phyloP scores from a whole-genome alignment of 2,329 filamentous ascomycete genomes.

The Trichoderma sp. region DNA sequence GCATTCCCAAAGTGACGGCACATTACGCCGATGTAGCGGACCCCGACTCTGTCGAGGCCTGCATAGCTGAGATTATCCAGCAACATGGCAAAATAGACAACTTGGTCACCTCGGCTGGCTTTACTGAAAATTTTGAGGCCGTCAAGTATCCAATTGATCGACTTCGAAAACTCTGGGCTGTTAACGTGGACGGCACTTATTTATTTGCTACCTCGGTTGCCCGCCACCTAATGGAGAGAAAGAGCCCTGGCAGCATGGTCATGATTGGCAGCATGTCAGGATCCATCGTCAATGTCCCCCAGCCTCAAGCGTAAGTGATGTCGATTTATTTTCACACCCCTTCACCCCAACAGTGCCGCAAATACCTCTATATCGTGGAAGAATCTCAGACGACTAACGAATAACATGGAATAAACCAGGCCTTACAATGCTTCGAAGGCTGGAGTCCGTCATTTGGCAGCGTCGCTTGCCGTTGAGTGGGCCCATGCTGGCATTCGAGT shows the following conservation, averaged over 20 bases:
- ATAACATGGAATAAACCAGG: conserved; percentile 34
- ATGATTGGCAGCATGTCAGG: conserved; percentile 97
- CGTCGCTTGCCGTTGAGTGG: conserved; percentile 92
- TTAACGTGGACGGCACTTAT: conserved; percentile 92
- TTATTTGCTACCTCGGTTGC: conserved; percentile 83
- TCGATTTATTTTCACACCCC: background rate
- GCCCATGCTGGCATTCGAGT: conserved; percentile 83
- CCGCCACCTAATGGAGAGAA: conserved; percentile 82
- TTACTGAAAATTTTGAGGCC: conserved; percentile 94
- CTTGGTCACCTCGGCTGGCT: conserved; percentile 93
- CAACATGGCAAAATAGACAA: conserved; percentile 82
- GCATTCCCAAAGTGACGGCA: conserved; percentile 79
- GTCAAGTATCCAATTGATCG: conserved; percentile 88
- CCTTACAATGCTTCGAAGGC: conserved; percentile 95
- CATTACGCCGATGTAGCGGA: conserved; percentile 88
- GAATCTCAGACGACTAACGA: background rate
- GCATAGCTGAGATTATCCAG: conserved; percentile 61
- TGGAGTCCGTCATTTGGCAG: conserved; percentile 83
- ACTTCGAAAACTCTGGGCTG: conserved; percentile 89
- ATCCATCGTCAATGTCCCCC: conserved; percentile 89
- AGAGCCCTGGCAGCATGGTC: conserved; percentile 80
- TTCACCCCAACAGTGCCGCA: background rate
- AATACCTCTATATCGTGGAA: background rate
- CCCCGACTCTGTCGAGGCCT: conserved; percentile 73
- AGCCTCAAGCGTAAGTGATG: conserved; percentile 71